These are phyloP conservation scores for Adansonia grandidieri DNA, from an alignment of 441 rosid species.

Conservation along the genomic window DNA sequence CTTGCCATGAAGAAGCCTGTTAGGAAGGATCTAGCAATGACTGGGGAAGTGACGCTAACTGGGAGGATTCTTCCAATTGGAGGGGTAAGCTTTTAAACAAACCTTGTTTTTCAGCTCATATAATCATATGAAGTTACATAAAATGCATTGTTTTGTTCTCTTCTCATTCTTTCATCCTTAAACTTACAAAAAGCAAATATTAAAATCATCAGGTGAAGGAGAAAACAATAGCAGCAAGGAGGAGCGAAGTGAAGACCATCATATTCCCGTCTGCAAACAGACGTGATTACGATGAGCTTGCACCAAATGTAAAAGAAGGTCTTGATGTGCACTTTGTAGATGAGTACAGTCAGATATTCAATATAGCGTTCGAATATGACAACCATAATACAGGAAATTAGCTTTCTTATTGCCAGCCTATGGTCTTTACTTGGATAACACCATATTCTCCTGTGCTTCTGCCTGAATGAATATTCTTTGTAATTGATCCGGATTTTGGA, in stretches of 20 bases:
- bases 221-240: constrained; percentile 90
- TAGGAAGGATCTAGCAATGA: constrained; percentile 88
- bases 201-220: constrained; percentile 70
- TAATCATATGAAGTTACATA: neutral
- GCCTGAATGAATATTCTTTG: constrained; percentile 4
- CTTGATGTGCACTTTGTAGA: constrained; percentile 85
- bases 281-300: constrained; percentile 78
- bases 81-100: constrained; percentile 61
- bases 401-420: neutral
- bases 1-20: constrained; percentile 78
- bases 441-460: constrained; percentile 19
- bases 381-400: constrained; percentile 25
- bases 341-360: constrained; percentile 57
- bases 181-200: neutral
- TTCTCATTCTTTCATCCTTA: neutral
- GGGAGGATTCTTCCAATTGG: constrained; percentile 93
- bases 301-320: constrained; percentile 65
- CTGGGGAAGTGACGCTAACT: constrained; percentile 85
- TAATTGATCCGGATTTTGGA: neutral
- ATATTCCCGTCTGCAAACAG: constrained; percentile 79
- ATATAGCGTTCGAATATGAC: constrained; percentile 56
- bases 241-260: constrained; percentile 85
- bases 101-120: neutral
- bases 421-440: neutral
- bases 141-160: neutral